Evolutionary conservation across 2,329 filamentous ascomycete genomes (phyloP), one percentile per base, ranked within the genome.

Genomic region (Trichoderma sp.): DNA sequence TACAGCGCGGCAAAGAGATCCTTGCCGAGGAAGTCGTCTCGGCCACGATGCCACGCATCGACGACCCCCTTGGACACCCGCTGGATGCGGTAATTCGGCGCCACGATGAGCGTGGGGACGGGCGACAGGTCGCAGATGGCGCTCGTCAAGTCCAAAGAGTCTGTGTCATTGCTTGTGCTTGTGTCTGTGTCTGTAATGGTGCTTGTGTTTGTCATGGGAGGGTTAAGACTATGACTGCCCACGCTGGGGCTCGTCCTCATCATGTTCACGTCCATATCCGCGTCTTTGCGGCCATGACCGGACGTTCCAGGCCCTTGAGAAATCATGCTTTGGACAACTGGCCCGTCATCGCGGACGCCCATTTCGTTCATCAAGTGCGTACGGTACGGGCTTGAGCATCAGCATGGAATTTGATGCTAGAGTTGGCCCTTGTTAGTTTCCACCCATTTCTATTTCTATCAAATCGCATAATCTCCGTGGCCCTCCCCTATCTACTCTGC

Each of bases 71-170:
- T 63, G 6, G 80, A 81, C 26, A 74, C 79, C 4, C 75, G 76
- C 36, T 75, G 74, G 65, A 82, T 79, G 68, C 75, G 74, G 68
- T 77, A 77, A 9, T 75, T 69, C 1, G 79, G 78, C 9, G 79
- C 78, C 4, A 82, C 73, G 61, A 80, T 62, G 43, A 80, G 74
- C 4, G 76, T 75, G 3, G 80, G 77, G 17, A 80, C 74, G 6
- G 80, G 80, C 1, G 77, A 77, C 26, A 72, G 58, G 9, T 72
- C 67, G 30, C 50, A 65, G 28, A 64, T 30, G 23, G 65, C 71
- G 34, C 15, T 7, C 12, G 30, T 20, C 17, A 28, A 8, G 57
- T 34, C 57, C n/a, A 11, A 36, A 36, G 34, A 53, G 20, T 53
- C 47, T 13, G 47, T 23, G 5, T 53, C 47, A 23, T 20, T 23